Evolutionary conservation across 139 green algal genomes (phyloP).

Genomic region (Volvox reticuliferus): DNA sequence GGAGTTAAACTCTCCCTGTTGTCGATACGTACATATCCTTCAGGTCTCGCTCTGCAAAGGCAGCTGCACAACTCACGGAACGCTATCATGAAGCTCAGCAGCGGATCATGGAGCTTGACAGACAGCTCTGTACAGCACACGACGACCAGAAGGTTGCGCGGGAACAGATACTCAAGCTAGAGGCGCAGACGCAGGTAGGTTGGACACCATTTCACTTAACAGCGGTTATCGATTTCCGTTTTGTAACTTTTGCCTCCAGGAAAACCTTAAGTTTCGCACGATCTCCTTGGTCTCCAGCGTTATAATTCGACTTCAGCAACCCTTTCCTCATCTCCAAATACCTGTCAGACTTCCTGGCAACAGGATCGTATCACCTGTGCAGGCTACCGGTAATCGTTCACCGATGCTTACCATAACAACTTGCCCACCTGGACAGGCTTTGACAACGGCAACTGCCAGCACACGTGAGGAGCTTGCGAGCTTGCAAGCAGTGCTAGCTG

Average conservation of each 20-base stretch:
- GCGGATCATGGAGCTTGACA: constrained; percentile 19
- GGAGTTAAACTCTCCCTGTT: too few relatives aligned
- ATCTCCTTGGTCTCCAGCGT: too few relatives aligned
- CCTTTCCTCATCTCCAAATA: too few relatives aligned
- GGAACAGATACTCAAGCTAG: not conserved
- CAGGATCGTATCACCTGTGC: too few relatives aligned
- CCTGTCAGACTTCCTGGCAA: too few relatives aligned
- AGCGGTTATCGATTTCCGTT: too few relatives aligned
- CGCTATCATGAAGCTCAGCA: constrained; percentile 40
- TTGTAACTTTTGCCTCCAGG: too few relatives aligned
- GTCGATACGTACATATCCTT: not conserved
- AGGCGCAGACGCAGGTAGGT: constrained; percentile 12
- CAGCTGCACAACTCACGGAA: not conserved
- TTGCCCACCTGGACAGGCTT: not conserved
- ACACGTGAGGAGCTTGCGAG: not conserved
- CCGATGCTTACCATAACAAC: too few relatives aligned
- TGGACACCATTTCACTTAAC: not conserved
- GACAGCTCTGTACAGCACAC: constrained; percentile 5
- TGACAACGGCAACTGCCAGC: not conserved
- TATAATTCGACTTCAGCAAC: too few relatives aligned
- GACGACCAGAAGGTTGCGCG: not conserved
- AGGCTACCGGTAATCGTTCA: too few relatives aligned
- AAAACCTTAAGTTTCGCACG: too few relatives aligned
- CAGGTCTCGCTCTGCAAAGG: constrained; percentile 23
- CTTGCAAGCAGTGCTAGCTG: not conserved